Evolutionary conservation across 2,329 filamentous ascomycete genomes (phyloP).

Genomic region (Bipolaris zeicola): DNA sequence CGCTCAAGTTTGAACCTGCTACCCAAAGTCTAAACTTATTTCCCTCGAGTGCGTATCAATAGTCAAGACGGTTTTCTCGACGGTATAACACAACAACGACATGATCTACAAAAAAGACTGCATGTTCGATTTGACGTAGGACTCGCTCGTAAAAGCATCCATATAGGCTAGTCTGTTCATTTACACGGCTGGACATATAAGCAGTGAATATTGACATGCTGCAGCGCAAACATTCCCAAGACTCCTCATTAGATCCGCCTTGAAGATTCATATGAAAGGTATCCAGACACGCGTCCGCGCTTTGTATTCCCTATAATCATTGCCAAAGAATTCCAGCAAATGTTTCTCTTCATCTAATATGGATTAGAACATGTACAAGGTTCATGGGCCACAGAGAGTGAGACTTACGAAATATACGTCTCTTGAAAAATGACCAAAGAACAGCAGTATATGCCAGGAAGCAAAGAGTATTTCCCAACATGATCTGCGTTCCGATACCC

Average conservation of each 20-base stretch:
- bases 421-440: conserved; percentile 83
- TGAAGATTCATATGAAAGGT: conserved; percentile 65
- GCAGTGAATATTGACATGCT: not conserved
- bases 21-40: too few species aligned
- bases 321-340: conserved; percentile 80
- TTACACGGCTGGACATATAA: not conserved
- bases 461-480: conserved; percentile 83
- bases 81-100: too few species aligned
- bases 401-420: conserved; percentile 67
- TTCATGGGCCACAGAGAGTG: not conserved
- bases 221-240: not conserved
- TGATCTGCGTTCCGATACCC: conserved; percentile 90
- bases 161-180: not conserved
- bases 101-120: not conserved
- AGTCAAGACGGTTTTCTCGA: too few species aligned
- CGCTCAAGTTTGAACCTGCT: too few species aligned
- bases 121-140: not conserved
- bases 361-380: conserved; percentile 4
- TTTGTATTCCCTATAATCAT: conserved; percentile 78
- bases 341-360: conserved; percentile 73
- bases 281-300: conserved; percentile 76
- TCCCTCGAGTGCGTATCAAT: too few species aligned
- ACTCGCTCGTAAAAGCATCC: not conserved
- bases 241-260: not conserved
- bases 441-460: conserved; percentile 74